phyloP scores from a whole-genome alignment of 129 eudicot genomes.

The Glebionis coronaria region DNA sequence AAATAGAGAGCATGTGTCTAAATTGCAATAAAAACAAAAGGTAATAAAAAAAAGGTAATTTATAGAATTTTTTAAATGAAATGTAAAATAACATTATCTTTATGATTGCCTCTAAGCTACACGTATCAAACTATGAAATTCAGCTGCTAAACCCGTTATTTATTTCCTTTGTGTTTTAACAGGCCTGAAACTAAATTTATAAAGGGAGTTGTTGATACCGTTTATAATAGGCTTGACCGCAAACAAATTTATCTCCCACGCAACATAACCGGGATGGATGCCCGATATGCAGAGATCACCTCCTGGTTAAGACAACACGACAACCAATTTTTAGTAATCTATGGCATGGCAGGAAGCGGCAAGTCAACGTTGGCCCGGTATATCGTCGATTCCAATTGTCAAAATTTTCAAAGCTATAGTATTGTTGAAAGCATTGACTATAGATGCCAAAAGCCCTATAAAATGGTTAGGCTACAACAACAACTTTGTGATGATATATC shows the following conservation, averaged over 20 bases:
- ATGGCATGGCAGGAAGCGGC: constrained; percentile 26
- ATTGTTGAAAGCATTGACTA: constrained; percentile 10
- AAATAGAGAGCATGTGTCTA: too few relatives aligned
- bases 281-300: constrained; percentile 1
- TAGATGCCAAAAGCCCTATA: not conserved
- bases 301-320: constrained; percentile 16
- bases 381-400: constrained; percentile 13
- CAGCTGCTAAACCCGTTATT: constrained; percentile 1
- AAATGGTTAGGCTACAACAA: constrained; percentile 18
- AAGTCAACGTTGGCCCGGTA: constrained; percentile 29
- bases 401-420: constrained; percentile 15
- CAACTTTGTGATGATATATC: constrained; percentile 23
- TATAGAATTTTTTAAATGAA: too few relatives aligned
- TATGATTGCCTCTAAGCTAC: too few relatives aligned
- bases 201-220: constrained; percentile 9
- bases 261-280: constrained; percentile 2
- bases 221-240: constrained; percentile 8
- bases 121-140: too few relatives aligned
- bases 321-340: not conserved
- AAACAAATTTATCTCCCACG: constrained; percentile 6
- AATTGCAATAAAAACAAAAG: too few relatives aligned
- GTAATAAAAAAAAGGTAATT: too few relatives aligned
- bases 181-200: constrained; percentile 13
- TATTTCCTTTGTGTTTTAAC: not conserved
- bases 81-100: too few relatives aligned